Evolutionary conservation across 768 basidiomycete genomes (phyloP).

Genomic region (Dentipellis sp.): DNA sequence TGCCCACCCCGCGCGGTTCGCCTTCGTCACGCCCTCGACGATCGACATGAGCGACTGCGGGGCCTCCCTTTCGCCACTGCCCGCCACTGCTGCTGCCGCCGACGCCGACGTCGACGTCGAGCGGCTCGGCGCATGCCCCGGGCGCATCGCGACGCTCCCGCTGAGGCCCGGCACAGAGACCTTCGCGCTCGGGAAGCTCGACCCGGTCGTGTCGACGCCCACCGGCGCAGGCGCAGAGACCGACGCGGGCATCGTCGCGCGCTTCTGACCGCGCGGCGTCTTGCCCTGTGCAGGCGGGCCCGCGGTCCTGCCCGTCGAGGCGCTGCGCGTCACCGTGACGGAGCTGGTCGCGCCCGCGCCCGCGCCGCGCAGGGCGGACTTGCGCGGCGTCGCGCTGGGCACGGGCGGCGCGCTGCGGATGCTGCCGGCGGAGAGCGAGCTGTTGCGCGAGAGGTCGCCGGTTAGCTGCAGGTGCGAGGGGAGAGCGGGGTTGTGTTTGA

Average conservation of each 20-base stretch:
- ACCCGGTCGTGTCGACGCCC: neutral
- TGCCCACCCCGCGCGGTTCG: conserved; percentile 23
- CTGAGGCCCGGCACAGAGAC: neutral
- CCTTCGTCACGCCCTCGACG: conserved; percentile 48
- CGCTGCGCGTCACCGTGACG: neutral
- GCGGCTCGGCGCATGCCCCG: neutral
- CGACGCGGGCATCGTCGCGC: neutral
- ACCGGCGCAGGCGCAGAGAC: neutral
- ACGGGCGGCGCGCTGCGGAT: neutral
- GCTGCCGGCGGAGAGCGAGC: neutral
- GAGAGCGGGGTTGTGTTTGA: neutral
- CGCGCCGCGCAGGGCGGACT: neutral
- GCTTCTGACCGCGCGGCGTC: neutral
- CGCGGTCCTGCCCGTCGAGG: neutral
- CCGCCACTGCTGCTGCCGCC: neutral
- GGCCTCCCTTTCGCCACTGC: conserved; percentile 22
- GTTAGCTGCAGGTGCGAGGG: neutral
- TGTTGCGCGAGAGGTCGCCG: neutral
- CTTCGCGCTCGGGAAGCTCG: neutral
- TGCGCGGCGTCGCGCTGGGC: neutral
- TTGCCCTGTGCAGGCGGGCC: neutral
- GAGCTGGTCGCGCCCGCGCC: neutral
- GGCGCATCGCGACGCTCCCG: neutral
- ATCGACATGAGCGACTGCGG: conserved; percentile 47
- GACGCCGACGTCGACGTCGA: neutral